Evolutionary conservation across 1,284 basidiomycete genomes (phyloP).

Genomic region (Trichosporon asahii): DNA sequence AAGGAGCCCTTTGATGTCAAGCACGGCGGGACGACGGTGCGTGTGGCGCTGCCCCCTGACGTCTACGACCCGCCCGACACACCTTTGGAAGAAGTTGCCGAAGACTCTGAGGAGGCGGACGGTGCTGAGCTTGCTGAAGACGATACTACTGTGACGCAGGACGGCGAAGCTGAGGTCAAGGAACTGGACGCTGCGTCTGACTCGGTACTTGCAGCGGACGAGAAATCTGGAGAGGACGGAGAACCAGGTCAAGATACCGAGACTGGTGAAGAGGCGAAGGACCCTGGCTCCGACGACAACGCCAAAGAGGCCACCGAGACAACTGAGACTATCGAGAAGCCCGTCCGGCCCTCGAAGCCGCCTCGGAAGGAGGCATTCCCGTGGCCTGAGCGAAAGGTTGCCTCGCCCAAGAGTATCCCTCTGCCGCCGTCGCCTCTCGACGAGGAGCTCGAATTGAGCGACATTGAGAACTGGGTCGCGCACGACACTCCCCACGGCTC

Average conservation of each 20-base stretch:
- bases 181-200: neutral
- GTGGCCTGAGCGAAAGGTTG: slow-evolving; percentile 13
- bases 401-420: slow-evolving; percentile 9
- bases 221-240: neutral
- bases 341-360: neutral
- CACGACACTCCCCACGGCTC: neutral
- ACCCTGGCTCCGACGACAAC: neutral
- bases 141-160: neutral
- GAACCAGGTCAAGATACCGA: neutral
- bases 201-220: neutral
- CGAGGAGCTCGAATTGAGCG: slow-evolving; percentile 9
- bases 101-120: neutral
- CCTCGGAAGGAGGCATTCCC: slow-evolving; percentile 20
- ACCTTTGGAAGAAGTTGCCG: slow-evolving; percentile 13
- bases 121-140: neutral
- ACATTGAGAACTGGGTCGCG: slow-evolving; percentile 8
- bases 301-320: neutral
- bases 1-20: slow-evolving; percentile 18
- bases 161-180: neutral
- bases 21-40: slow-evolving; percentile 25
- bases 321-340: neutral
- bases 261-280: neutral
- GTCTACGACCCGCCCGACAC: slow-evolving; percentile 30
- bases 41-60: slow-evolving; percentile 28
- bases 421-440: slow-evolving; percentile 20